Evolutionary conservation across 345 rosid genomes (phyloP).

Genomic region (Aethionema arabicum): DNA sequence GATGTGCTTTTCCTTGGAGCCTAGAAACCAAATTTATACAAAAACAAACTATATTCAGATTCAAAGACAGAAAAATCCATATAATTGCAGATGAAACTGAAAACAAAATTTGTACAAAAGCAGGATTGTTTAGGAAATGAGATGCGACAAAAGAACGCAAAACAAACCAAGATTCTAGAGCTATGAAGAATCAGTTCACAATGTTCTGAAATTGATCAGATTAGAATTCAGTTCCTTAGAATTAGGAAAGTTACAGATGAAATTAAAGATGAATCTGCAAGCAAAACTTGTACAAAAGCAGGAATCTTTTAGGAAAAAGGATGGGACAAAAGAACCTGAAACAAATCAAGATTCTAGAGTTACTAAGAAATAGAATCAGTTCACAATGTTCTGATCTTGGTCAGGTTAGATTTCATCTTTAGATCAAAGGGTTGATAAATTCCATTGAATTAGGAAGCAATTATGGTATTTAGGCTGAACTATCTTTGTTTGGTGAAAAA

Average conservation of each 20-base stretch:
- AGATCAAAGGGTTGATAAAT: conserved; percentile 2
- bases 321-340: background rate
- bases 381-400: background rate
- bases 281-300: background rate
- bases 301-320: conserved; percentile 2
- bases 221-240: background rate
- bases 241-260: background rate
- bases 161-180: background rate
- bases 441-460: no score
- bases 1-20: conserved; percentile 77
- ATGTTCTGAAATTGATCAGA: background rate
- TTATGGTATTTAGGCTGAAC: no score
- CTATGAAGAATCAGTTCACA: background rate
- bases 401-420: background rate
- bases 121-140: background rate
- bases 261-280: conserved; percentile 4
- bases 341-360: background rate
- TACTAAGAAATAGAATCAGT: background rate
- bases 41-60: conserved; percentile 12
- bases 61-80: background rate
- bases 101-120: background rate
- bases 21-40: conserved; percentile 45
- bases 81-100: background rate
- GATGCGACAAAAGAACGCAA: background rate
- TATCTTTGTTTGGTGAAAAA: no score